A percentile compares a stretch with the other conserved stretches of the same genome.
These are phyloP conservation scores for Lentinula sp. DNA, from an alignment of 768 basidiomycete species.

Conservation along the genomic window DNA sequence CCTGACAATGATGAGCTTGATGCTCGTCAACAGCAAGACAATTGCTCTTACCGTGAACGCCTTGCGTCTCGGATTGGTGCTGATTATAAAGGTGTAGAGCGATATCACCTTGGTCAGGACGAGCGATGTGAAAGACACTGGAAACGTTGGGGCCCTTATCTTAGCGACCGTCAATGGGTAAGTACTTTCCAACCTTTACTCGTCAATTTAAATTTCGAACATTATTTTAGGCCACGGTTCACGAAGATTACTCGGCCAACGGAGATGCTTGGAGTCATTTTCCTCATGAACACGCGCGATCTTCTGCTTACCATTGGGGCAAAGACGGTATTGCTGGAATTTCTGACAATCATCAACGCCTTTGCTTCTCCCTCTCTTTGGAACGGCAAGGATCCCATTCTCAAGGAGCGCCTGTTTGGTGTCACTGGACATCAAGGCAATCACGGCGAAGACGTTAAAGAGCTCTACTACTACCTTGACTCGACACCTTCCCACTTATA, in stretches of 20 bases:
- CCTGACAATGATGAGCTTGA: conserved; percentile 12
- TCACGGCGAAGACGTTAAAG: conserved; percentile 99
- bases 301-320: conserved; percentile 96
- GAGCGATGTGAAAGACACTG: conserved; percentile 79
- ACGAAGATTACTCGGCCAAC: conserved; percentile 96
- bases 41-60: conserved; percentile 51
- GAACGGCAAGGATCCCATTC: conserved; percentile 91
- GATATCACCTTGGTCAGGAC: conserved; percentile 80
- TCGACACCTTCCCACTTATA: conserved; percentile 98
- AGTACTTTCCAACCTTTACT: conserved; percentile 19
- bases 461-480: conserved; percentile 97
- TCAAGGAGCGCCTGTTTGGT: conserved; percentile 96
- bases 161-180: conserved; percentile 97
- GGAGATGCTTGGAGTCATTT: conserved; percentile 97
- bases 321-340: conserved; percentile 98
- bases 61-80: conserved; percentile 58
- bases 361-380: conserved; percentile 88
- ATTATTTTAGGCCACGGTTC: conserved; percentile 78
- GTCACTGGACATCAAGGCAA: conserved; percentile 97
- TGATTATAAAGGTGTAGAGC: conserved; percentile 78
- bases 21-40: conserved; percentile 9
- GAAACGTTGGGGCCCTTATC: conserved; percentile 99
- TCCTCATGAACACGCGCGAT: conserved; percentile 88
- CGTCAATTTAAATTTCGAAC: not conserved
- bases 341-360: conserved; percentile 92